Evolutionary conservation across 148 eudicot genomes (phyloP).

Genomic region (Cornus florida): DNA sequence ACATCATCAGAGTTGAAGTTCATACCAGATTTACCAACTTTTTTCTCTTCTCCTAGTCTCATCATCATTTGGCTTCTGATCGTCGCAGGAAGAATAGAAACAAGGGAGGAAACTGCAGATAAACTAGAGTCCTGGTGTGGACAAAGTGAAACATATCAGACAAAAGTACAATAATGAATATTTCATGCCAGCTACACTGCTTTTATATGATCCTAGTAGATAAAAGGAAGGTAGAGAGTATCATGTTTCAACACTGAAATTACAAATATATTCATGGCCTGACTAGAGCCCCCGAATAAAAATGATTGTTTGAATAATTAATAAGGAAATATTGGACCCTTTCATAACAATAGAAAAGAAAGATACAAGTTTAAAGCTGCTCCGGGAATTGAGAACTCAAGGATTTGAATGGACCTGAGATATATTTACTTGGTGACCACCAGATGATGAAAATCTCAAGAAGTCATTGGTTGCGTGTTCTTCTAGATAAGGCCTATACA

Average conservation of each 20-base stretch:
- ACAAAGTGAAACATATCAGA: slow-evolving; percentile 20
- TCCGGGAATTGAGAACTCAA: neutral
- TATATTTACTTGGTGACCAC: too few species aligned
- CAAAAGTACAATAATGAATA: neutral
- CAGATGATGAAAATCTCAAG: too few species aligned
- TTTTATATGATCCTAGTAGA: neutral
- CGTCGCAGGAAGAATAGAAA: slow-evolving; percentile 65
- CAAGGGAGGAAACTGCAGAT: slow-evolving; percentile 57
- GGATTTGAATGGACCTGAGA: too few species aligned
- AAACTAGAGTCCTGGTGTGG: slow-evolving; percentile 66
- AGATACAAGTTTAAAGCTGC: too few species aligned
- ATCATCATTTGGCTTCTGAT: slow-evolving; percentile 57
- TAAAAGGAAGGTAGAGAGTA: neutral
- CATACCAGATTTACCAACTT: slow-evolving; percentile 46
- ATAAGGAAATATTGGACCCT: too few species aligned
- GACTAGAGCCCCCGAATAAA: too few species aligned
- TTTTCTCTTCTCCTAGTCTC: slow-evolving; percentile 43
- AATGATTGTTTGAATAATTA: too few species aligned
- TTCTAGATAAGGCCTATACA: slow-evolving; percentile 79
- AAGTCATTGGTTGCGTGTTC: slow-evolving; percentile 68
- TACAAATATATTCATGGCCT: neutral
- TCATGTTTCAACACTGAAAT: neutral
- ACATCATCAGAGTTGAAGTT: neutral
- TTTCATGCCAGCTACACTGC: neutral
- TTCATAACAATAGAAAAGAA: too few species aligned